Conservation (phyloP, 441 rosid genomes). For the Gossypium gossypioides region DNA sequence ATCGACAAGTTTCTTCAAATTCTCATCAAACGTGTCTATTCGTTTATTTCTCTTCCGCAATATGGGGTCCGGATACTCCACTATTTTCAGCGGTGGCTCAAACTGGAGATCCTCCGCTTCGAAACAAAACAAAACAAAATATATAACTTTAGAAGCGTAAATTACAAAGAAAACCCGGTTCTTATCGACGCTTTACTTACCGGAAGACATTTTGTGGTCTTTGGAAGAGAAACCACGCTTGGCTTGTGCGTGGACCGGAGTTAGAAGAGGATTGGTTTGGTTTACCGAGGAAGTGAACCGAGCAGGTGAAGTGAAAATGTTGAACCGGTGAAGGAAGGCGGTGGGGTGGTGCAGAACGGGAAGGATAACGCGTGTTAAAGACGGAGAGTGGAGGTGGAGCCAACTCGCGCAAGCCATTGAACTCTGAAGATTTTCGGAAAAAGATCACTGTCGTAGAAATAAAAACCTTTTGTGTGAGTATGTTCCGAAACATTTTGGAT, state of each 20-base stretch:
- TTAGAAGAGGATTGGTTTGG: slow-evolving; percentile 17
- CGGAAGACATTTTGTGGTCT: slow-evolving; percentile 32
- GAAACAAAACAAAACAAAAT: slow-evolving; percentile 16
- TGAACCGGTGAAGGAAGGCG: slow-evolving; percentile 11
- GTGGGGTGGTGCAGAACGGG: slow-evolving; percentile 30
- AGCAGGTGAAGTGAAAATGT: slow-evolving; percentile 20
- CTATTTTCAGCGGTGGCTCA: slow-evolving; percentile 61
- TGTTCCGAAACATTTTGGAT: not conserved
- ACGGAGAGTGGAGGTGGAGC: slow-evolving; percentile 33
- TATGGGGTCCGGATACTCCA: slow-evolving; percentile 78
- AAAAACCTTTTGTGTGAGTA: not conserved
- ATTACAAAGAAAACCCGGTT: not conserved
- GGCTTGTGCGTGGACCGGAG: slow-evolving; percentile 36
- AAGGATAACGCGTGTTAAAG: slow-evolving; percentile 28
- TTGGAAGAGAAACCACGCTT: slow-evolving; percentile 40
- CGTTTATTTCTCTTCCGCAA: slow-evolving; percentile 65
- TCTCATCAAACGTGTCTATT: slow-evolving; percentile 55
- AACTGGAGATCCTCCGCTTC: slow-evolving; percentile 58
- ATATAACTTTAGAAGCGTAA: not conserved
- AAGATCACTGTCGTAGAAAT: not conserved
- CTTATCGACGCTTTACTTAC: slow-evolving; percentile 26
- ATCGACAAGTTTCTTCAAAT: slow-evolving; percentile 60
- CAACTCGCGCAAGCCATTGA: slow-evolving; percentile 36
- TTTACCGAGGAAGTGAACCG: slow-evolving; percentile 24
- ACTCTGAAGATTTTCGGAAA: not conserved